These are phyloP conservation scores for Sporothrix curviconia DNA, from an alignment of 2,329 filamentous ascomycete species.

Conservation along the genomic window DNA sequence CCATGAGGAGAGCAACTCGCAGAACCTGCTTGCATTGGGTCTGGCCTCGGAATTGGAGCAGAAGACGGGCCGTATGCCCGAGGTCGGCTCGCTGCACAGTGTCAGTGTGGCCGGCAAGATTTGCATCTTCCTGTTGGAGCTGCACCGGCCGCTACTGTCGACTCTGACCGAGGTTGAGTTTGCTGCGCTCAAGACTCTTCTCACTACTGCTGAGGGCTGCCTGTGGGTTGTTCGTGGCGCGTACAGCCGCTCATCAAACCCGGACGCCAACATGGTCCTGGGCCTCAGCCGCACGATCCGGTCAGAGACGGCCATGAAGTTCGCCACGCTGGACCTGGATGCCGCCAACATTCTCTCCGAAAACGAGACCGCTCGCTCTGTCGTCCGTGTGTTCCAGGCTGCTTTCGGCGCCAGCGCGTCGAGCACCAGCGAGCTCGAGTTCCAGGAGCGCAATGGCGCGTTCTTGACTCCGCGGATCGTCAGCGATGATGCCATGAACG, in stretches of 20 bases:
- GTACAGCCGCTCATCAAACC: slow-evolving; percentile 31
- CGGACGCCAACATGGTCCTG: slow-evolving; percentile 38
- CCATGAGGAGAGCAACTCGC: slow-evolving; percentile 28
- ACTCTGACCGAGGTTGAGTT: slow-evolving; percentile 35
- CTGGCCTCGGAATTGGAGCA: slow-evolving; percentile 29
- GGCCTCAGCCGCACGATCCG: slow-evolving; percentile 41
- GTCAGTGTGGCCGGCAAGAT: slow-evolving; percentile 30
- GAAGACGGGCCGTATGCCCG: slow-evolving; percentile 29
- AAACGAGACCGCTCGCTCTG: slow-evolving; percentile 20
- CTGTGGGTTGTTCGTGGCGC: slow-evolving; percentile 37
- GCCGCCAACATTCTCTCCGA: slow-evolving; percentile 23
- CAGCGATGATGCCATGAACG: slow-evolving; percentile 36
- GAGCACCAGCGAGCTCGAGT: slow-evolving; percentile 35
- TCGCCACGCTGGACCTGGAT: slow-evolving; percentile 41
- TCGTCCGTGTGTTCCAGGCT: slow-evolving; percentile 30
- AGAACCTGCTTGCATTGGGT: slow-evolving; percentile 28
- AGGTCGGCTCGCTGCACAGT: slow-evolving; percentile 25
- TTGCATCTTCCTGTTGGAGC: slow-evolving; percentile 38
- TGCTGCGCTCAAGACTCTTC: slow-evolving; percentile 29
- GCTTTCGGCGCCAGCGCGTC: slow-evolving; percentile 30
- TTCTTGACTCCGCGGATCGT: slow-evolving; percentile 36
- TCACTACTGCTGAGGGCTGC: slow-evolving; percentile 30
- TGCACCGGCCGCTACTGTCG: slow-evolving; percentile 38
- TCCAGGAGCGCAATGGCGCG: slow-evolving; percentile 32
- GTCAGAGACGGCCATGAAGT: slow-evolving; percentile 39